Conservation (phyloP, 177 flowering plant species). For the Vitis hybrid region DNA sequence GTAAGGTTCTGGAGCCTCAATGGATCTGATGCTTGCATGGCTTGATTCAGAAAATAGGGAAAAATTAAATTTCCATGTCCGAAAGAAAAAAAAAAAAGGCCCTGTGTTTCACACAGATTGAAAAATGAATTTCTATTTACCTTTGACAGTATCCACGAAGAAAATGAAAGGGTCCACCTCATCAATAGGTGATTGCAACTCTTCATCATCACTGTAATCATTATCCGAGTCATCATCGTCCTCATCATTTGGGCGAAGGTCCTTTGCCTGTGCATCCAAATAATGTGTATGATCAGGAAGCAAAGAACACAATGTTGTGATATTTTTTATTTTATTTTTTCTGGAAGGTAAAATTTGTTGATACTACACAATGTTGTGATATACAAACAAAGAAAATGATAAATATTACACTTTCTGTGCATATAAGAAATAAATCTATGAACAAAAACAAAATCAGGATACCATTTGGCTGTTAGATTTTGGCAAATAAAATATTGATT, state of each 20-base stretch:
- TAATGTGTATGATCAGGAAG: background rate
- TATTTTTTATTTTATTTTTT: too few species aligned
- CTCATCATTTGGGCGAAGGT: constrained; percentile 58
- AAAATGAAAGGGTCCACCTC: constrained; percentile 91
- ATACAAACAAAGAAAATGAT: too few species aligned
- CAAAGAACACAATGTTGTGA: background rate
- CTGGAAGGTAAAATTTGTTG: too few species aligned
- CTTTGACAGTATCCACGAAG: constrained; percentile 87
- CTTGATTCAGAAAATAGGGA: constrained; percentile 28
- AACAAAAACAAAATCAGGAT: too few species aligned
- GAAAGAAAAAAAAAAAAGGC: background rate
- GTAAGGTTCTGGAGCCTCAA: constrained; percentile 75
- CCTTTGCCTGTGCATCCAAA: constrained; percentile 62
- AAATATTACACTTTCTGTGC: too few species aligned
- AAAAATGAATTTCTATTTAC: constrained; percentile 27
- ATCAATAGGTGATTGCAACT: constrained; percentile 93
- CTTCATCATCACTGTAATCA: constrained; percentile 95
- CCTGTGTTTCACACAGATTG: background rate
- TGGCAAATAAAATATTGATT: too few species aligned
- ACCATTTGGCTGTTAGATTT: too few species aligned
- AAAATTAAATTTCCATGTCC: background rate
- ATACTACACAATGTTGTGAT: too few species aligned
- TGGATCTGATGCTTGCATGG: constrained; percentile 76
- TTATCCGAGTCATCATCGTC: constrained; percentile 91
- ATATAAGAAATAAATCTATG: too few species aligned